These are phyloP conservation scores for Datisca glomerata DNA, from an alignment of 306 rosid species.

Conservation along the genomic window DNA sequence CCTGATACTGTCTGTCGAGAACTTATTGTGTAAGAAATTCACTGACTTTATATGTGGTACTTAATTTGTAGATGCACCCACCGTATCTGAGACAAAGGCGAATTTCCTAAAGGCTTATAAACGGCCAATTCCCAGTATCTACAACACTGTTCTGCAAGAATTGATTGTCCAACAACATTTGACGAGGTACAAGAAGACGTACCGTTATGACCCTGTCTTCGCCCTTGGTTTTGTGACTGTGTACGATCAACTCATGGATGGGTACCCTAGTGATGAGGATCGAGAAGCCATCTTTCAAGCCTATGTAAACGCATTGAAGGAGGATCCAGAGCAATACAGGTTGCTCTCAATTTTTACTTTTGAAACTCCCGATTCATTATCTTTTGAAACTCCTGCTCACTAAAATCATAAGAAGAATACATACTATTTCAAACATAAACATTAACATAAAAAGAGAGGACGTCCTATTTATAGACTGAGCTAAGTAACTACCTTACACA, in stretches of 20 bases:
- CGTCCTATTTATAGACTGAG: no score
- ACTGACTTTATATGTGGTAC: not conserved
- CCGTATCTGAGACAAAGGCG: constrained; percentile 79
- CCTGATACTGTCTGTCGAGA: not conserved
- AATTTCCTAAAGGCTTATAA: constrained; percentile 78
- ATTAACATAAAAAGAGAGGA: no score
- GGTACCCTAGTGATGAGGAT: constrained; percentile 88
- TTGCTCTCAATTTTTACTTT: constrained; percentile 16
- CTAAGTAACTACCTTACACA: no score
- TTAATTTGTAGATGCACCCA: constrained; percentile 52
- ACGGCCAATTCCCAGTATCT: constrained; percentile 87
- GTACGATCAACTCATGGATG: constrained; percentile 95
- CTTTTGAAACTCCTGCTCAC: no score
- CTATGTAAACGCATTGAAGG: constrained; percentile 63
- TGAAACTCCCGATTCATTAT: constrained; percentile 1
- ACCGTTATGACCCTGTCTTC: constrained; percentile 76
- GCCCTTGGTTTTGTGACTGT: constrained; percentile 94
- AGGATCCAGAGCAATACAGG: constrained; percentile 90
- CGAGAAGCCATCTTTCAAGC: constrained; percentile 81
- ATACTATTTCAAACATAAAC: no score
- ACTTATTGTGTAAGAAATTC: not conserved
- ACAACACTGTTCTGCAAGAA: constrained; percentile 83
- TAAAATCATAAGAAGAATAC: no score
- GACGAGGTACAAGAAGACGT: constrained; percentile 80
- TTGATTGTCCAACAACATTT: constrained; percentile 95